These are phyloP conservation scores for Phlebiopsis flavidoalba DNA, from an alignment of 768 basidiomycete species.

Conservation along the genomic window DNA sequence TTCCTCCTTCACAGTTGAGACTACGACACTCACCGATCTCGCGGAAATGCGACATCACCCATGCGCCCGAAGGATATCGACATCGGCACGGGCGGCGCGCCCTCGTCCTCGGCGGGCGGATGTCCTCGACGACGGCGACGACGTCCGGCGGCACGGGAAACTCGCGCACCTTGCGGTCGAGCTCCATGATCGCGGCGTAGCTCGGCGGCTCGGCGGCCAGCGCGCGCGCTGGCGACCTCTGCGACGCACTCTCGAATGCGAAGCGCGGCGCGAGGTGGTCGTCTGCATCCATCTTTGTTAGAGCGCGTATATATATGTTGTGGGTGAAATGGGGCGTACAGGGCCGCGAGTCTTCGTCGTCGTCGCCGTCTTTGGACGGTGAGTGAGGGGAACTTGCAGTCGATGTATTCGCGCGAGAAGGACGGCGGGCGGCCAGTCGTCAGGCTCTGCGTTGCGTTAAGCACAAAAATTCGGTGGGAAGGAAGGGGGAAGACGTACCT, in stretches of 20 bases:
- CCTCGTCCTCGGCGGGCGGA: slow-evolving; percentile 11
- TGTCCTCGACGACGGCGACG: slow-evolving; percentile 29
- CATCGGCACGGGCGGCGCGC: slow-evolving; percentile 17
- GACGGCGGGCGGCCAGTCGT: slow-evolving; percentile 68
- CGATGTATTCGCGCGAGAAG: slow-evolving; percentile 60
- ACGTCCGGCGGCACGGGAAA: slow-evolving; percentile 47
- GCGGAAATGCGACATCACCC: slow-evolving; percentile 34
- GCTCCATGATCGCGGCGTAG: slow-evolving; percentile 60
- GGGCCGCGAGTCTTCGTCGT: slow-evolving; percentile 7
- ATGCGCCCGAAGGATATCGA: slow-evolving; percentile 34
- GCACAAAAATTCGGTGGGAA: background rate
- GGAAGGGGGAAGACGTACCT: slow-evolving; percentile 33
- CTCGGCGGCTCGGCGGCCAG: slow-evolving; percentile 60
- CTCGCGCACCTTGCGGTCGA: slow-evolving; percentile 67
- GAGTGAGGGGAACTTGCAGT: slow-evolving; percentile 51
- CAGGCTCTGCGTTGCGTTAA: slow-evolving; percentile 42
- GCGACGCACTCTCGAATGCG: slow-evolving; percentile 55
- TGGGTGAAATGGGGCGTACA: background rate
- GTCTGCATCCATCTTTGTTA: slow-evolving; percentile 31
- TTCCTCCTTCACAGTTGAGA: slow-evolving; percentile 35
- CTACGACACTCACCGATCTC: slow-evolving; percentile 47
- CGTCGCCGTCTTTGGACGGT: slow-evolving; percentile 7
- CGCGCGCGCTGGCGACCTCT: slow-evolving; percentile 55
- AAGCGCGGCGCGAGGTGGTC: slow-evolving; percentile 61
- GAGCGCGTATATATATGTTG: too few relatives aligned